Conservation (phyloP, 805 yeast genomes). For the Ogataea naganishii region DNA sequence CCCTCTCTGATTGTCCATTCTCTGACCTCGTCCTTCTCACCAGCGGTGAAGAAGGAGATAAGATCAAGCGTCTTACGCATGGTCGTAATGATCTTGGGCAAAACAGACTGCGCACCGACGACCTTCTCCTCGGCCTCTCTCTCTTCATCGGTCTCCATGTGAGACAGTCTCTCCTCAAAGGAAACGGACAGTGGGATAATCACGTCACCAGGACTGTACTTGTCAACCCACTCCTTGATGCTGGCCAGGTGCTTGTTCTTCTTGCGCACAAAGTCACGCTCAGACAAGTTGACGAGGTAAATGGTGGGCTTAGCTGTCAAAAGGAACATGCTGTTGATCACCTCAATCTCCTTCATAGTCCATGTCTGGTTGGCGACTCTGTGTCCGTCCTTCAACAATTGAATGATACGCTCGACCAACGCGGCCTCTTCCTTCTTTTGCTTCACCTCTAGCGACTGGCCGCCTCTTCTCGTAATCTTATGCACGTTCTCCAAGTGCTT, state of each 20-base stretch:
- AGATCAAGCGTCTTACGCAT: slow-evolving; percentile 64
- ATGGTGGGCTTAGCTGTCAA: slow-evolving; percentile 88
- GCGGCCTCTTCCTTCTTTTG: slow-evolving; percentile 55
- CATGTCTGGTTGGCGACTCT: slow-evolving; percentile 54
- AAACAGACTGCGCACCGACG: slow-evolving; percentile 35
- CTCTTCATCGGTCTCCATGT: slow-evolving; percentile 61
- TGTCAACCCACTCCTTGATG: slow-evolving; percentile 58
- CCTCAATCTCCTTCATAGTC: slow-evolving; percentile 54
- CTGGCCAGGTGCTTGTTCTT: slow-evolving; percentile 40
- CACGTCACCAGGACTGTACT: slow-evolving; percentile 63
- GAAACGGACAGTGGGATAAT: slow-evolving; percentile 91
- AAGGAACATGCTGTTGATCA: slow-evolving; percentile 63
- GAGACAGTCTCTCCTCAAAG: slow-evolving; percentile 85
- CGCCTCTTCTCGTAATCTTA: slow-evolving; percentile 54
- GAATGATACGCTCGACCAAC: slow-evolving; percentile 48
- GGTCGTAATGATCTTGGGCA: slow-evolving; percentile 53
- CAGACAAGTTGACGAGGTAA: slow-evolving; percentile 64
- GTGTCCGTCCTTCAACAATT: slow-evolving; percentile 55
- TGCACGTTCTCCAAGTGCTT: slow-evolving; percentile 49
- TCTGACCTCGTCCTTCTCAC: slow-evolving; percentile 65
- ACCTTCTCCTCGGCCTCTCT: slow-evolving; percentile 26
- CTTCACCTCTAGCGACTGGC: slow-evolving; percentile 56
- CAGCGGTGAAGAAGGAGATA: slow-evolving; percentile 84
- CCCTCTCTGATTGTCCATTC: slow-evolving; percentile 84
- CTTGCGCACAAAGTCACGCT: slow-evolving; percentile 52